Conservation (phyloP, 495 filamentous ascomycete species). For the Penicillium tannophilum region DNA sequence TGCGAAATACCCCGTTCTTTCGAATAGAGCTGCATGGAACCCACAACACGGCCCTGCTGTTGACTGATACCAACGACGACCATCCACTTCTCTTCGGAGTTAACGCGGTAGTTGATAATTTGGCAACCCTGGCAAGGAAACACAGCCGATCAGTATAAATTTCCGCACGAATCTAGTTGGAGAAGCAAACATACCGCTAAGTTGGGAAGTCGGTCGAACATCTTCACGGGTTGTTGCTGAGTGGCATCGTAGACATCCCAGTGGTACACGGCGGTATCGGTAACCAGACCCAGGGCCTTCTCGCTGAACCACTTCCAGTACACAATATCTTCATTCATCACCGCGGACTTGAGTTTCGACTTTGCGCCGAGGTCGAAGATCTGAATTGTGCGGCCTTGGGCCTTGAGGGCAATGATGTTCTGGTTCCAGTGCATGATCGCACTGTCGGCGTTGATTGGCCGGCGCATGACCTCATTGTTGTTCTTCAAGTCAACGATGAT, state of each 20-base stretch:
- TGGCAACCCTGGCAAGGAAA: slow-evolving; percentile 69
- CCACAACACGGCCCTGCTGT: slow-evolving; percentile 88
- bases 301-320: slow-evolving; percentile 99
- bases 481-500: slow-evolving; percentile 97
- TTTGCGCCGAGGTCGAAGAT: slow-evolving; percentile 94
- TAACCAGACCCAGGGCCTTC: slow-evolving; percentile 82
- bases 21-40: slow-evolving; percentile 96
- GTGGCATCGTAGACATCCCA: slow-evolving; percentile 90
- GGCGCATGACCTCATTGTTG: slow-evolving; percentile 85
- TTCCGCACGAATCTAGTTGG: not conserved
- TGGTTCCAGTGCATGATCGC: slow-evolving; percentile 98
- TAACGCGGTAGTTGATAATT: slow-evolving; percentile 99
- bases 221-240: slow-evolving; percentile 77
- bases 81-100: slow-evolving; percentile 97
- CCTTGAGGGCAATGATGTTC: slow-evolving; percentile 95
- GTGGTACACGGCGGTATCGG: slow-evolving; percentile 87
- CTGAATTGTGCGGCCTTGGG: slow-evolving; percentile 88
- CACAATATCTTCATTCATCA: slow-evolving; percentile 93
- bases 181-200: slow-evolving; percentile 63
- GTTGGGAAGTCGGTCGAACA: slow-evolving; percentile 91
- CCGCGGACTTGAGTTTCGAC: slow-evolving; percentile 89
- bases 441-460: slow-evolving; percentile 98
- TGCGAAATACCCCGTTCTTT: slow-evolving; percentile 95
- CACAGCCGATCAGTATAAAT: slow-evolving; percentile 17
- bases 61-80: slow-evolving; percentile 94